Conservation (phyloP, 2,329 filamentous ascomycete species). For the Myriangium duriaei region DNA sequence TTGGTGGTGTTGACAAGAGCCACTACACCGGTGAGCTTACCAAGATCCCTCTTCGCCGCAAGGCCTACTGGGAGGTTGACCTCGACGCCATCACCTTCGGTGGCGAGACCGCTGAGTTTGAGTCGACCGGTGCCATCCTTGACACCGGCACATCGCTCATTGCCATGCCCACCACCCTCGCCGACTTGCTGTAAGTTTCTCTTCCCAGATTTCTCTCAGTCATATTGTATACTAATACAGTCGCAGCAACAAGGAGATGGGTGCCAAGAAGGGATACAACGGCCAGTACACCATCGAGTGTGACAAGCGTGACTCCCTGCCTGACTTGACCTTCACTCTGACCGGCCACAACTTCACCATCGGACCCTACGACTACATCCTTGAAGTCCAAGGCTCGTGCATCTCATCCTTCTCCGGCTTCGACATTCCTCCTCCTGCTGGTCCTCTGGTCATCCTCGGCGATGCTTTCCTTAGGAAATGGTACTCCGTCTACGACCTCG, state of each 20-base stretch:
- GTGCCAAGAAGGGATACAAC: constrained; percentile 94
- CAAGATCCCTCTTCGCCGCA: constrained; percentile 88
- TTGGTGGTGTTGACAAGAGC: constrained; percentile 74
- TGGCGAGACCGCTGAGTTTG: constrained; percentile 72
- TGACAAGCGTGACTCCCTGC: constrained; percentile 65
- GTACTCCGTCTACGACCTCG: constrained; percentile 95
- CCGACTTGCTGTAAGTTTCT: constrained; percentile 63
- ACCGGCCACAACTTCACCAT: constrained; percentile 91
- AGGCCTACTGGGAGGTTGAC: constrained; percentile 99
- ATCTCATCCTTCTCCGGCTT: constrained; percentile 98
- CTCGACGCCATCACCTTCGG: constrained; percentile 86
- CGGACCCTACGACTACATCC: constrained; percentile 78
- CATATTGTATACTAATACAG: background rate
- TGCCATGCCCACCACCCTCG: constrained; percentile 78
- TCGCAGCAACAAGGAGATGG: constrained; percentile 75
- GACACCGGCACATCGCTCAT: constrained; percentile 98
- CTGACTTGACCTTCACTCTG: constrained; percentile 84
- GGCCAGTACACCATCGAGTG: constrained; percentile 96
- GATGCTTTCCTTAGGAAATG: constrained; percentile 71
- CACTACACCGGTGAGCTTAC: constrained; percentile 79
- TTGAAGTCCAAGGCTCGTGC: constrained; percentile 88
- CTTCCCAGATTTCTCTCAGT: constrained; percentile 13
- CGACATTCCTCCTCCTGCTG: constrained; percentile 68
- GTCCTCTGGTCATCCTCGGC: constrained; percentile 87
- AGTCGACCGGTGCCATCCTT: constrained; percentile 89